Evolutionary conservation across 2,329 filamentous ascomycete genomes (phyloP).

Genomic region (Calonectria pauciramosa): DNA sequence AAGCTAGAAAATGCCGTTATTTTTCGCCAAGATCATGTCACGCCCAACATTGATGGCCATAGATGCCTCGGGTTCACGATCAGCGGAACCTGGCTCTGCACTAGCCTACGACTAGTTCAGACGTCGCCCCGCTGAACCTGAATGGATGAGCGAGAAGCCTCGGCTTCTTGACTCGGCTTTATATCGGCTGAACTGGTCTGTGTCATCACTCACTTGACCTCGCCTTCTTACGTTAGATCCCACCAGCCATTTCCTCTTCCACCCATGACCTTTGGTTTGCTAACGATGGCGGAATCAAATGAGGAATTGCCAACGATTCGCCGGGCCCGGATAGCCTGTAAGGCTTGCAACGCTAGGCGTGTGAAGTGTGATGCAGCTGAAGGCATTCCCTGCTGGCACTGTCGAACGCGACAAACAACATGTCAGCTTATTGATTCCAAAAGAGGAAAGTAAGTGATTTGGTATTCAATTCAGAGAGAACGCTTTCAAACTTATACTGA

Average conservation of each 20-base stretch:
- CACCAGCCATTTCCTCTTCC: not conserved
- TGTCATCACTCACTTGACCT: not conserved
- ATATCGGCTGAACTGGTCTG: not conserved
- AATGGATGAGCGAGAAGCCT: not conserved
- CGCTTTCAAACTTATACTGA: not conserved
- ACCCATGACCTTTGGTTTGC: not conserved
- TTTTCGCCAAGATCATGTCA: not conserved
- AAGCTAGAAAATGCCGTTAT: not conserved
- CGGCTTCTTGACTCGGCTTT: not conserved
- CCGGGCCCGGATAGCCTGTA: slow-evolving; percentile 37
- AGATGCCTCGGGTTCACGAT: not conserved
- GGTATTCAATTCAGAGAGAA: not conserved
- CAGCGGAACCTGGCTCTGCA: not conserved
- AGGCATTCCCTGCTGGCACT: slow-evolving; percentile 37
- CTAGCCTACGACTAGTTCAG: not conserved
- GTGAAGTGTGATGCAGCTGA: slow-evolving; percentile 39
- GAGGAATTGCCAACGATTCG: not conserved
- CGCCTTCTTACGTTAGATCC: not conserved
- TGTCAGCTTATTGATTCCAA: slow-evolving; percentile 38
- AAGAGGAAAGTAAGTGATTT: slow-evolving; percentile 31
- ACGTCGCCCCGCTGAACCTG: not conserved
- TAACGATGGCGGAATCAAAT: not conserved
- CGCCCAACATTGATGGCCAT: not conserved
- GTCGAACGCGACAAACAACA: slow-evolving; percentile 26
- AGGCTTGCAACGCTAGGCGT: slow-evolving; percentile 36